phyloP scores from a whole-genome alignment of 768 basidiomycete genomes.

The Serendipita sp. region DNA sequence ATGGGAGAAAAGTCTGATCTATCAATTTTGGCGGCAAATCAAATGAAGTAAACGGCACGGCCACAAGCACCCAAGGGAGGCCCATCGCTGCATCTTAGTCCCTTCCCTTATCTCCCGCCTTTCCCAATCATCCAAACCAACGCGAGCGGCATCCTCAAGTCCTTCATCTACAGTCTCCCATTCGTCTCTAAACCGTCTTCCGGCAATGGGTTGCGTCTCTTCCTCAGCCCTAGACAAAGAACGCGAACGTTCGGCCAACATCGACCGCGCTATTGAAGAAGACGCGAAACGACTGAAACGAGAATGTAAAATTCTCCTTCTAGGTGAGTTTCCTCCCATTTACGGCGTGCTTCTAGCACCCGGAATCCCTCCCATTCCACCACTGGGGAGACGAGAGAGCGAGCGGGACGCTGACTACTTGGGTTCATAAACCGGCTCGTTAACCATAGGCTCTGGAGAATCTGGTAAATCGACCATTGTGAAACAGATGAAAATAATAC shows the following conservation, averaged over 20 bases:
- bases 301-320: slow-evolving; percentile 82
- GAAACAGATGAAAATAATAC: slow-evolving; percentile 98
- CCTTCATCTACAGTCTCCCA: not conserved
- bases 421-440: not conserved
- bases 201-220: slow-evolving; percentile 11
- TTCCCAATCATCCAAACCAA: no score
- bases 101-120: no score
- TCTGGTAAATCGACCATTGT: slow-evolving; percentile 92
- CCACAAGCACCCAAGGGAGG: no score
- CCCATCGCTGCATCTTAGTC: no score
- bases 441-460: slow-evolving; percentile 66
- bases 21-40: no score
- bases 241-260: slow-evolving; percentile 49
- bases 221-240: slow-evolving; percentile 16
- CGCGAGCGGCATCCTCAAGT: no score
- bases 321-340: slow-evolving; percentile 40
- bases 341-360: no score
- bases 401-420: not conserved
- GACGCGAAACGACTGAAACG: slow-evolving; percentile 65
- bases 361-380: no score
- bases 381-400: not conserved
- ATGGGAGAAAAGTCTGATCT: no score
- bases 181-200: not conserved
- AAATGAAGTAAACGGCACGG: no score
- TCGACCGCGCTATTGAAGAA: slow-evolving; percentile 75